phyloP scores from a whole-genome alignment of 2,329 filamentous ascomycete species.

The Curvularia sp. region DNA sequence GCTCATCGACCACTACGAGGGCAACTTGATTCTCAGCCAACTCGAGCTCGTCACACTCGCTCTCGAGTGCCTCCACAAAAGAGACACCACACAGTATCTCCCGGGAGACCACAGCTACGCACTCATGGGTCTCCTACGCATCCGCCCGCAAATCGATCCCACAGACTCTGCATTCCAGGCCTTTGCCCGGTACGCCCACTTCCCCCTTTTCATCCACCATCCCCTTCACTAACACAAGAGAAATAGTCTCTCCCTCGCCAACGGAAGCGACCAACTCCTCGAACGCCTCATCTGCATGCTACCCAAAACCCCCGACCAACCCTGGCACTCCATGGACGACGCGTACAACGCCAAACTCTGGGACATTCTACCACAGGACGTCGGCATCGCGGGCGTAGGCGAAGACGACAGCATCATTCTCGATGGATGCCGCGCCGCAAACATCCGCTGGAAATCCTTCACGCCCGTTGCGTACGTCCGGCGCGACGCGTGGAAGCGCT shows the following conservation, averaged over 20 bases:
- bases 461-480: slow-evolving; percentile 41
- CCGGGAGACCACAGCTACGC: slow-evolving; percentile 55
- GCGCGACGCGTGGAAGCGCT: slow-evolving; percentile 38
- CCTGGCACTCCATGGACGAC: slow-evolving; percentile 54
- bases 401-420: slow-evolving; percentile 55
- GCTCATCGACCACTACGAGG: slow-evolving; percentile 57
- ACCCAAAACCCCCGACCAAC: slow-evolving; percentile 41
- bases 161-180: slow-evolving; percentile 56
- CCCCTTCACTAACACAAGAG: neutral
- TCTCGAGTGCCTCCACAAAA: slow-evolving; percentile 51
- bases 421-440: slow-evolving; percentile 52
- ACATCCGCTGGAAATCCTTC: slow-evolving; percentile 55
- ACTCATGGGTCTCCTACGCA: slow-evolving; percentile 55
- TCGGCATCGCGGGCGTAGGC: slow-evolving; percentile 52
- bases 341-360: slow-evolving; percentile 53
- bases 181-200: slow-evolving; percentile 49
- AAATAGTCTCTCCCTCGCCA: slow-evolving; percentile 52
- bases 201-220: neutral
- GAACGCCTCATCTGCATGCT: slow-evolving; percentile 56
- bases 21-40: slow-evolving; percentile 50
- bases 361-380: slow-evolving; percentile 53
- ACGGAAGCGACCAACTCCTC: slow-evolving; percentile 55
- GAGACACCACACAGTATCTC: slow-evolving; percentile 48
- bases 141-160: slow-evolving; percentile 49
- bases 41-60: slow-evolving; percentile 54